phyloP scores from a whole-genome alignment of 345 rosid species.

The Sonneratia alba region DNA sequence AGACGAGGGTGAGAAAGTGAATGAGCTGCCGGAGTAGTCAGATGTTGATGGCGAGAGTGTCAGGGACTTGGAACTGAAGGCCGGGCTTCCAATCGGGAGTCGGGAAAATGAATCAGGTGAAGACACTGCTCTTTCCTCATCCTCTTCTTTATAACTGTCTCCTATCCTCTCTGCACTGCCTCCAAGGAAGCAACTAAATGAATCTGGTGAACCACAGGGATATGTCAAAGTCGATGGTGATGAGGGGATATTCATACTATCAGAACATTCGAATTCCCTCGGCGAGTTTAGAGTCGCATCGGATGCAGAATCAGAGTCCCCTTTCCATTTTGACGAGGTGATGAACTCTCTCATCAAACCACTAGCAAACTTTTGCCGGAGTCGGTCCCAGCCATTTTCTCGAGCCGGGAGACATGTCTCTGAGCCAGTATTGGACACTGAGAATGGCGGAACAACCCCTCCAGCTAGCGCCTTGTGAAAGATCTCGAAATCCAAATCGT shows the following conservation, averaged over 20 bases:
- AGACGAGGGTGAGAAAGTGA: slow-evolving; percentile 59
- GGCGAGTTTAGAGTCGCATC: slow-evolving; percentile 23
- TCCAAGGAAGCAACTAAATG: slow-evolving; percentile 25
- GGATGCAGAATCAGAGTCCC: not conserved
- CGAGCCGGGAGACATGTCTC: slow-evolving; percentile 64
- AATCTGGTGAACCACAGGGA: slow-evolving; percentile 41
- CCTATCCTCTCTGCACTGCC: slow-evolving; percentile 19
- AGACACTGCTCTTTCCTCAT: slow-evolving; percentile 14
- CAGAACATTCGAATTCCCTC: slow-evolving; percentile 14
- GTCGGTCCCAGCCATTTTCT: slow-evolving; percentile 56
- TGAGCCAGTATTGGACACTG: slow-evolving; percentile 29
- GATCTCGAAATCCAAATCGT: slow-evolving; percentile 54
- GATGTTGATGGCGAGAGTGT: slow-evolving; percentile 58
- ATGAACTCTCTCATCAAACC: slow-evolving; percentile 48
- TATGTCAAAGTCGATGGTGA: slow-evolving; percentile 21
- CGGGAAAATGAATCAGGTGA: slow-evolving; percentile 37
- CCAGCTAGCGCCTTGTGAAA: slow-evolving; percentile 56
- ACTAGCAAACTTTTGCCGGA: slow-evolving; percentile 49
- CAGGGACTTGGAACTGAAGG: slow-evolving; percentile 44
- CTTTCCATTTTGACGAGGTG: slow-evolving; percentile 28
- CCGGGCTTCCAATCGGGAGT: slow-evolving; percentile 28
- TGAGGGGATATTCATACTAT: slow-evolving; percentile 11
- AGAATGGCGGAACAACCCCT: slow-evolving; percentile 60
- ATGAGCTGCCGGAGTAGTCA: slow-evolving; percentile 58
- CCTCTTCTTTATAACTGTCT: slow-evolving; percentile 19